Conservation (phyloP, 352 stramenopile species). For the Blastocystis hominis region DNA sequence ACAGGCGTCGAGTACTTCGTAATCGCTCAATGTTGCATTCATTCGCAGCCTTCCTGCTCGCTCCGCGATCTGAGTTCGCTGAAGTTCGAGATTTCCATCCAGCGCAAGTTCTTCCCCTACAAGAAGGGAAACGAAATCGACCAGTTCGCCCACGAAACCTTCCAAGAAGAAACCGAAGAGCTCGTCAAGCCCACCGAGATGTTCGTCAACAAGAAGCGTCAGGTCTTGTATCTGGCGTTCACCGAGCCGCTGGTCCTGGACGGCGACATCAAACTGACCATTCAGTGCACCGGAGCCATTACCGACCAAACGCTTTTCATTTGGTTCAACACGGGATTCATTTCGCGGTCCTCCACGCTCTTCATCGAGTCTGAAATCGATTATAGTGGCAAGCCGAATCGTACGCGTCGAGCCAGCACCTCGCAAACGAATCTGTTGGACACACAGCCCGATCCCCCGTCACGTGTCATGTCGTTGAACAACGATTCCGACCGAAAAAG, state of each 20-base stretch:
- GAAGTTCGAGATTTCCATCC: constrained; percentile 29
- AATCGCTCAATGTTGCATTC: neutral
- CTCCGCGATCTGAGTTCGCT: neutral
- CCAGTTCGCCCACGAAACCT: neutral
- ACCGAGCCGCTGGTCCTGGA: neutral
- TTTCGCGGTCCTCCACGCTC: neutral
- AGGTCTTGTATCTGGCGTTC: neutral
- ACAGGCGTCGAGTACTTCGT: neutral
- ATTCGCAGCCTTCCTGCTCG: neutral
- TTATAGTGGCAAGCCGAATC: neutral
- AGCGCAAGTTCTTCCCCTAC: neutral
- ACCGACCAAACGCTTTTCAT: constrained; percentile 20
- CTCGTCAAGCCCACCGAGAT: neutral
- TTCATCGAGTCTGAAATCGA: constrained; percentile 21
- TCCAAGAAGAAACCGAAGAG: neutral
- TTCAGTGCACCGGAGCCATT: constrained; percentile 40
- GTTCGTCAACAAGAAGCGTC: neutral
- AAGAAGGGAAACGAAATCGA: neutral
- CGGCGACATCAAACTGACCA: constrained; percentile 12
- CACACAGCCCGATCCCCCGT: neutral
- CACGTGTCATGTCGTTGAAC: neutral
- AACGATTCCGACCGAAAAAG: neutral
- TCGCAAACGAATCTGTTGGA: neutral
- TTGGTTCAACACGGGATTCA: constrained; percentile 41
- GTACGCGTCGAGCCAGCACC: neutral